These are phyloP conservation scores for Begonia fuchsioides DNA, from an alignment of 306 rosid genomes.

Conservation along the genomic window DNA sequence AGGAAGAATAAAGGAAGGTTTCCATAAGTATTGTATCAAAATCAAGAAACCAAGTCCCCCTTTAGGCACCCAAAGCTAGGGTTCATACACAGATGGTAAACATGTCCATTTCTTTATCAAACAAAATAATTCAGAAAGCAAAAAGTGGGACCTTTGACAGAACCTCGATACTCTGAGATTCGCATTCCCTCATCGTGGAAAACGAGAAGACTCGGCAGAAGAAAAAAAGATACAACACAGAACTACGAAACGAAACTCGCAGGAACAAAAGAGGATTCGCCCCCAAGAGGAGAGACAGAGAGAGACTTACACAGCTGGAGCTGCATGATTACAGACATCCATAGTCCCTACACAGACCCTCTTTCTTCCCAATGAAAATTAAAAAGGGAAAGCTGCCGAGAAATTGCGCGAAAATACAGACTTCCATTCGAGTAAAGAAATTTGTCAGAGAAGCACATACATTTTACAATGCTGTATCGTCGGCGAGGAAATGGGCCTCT, in stretches of 20 bases:
- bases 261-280: constrained; percentile 9
- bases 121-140: neutral
- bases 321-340: neutral
- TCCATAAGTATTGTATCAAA: neutral
- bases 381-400: constrained; percentile 12
- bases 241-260: constrained; percentile 5
- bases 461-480: no score
- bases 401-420: constrained; percentile 20
- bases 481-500: no score
- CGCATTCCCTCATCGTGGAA: constrained; percentile 34
- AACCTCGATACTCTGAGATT: constrained; percentile 38
- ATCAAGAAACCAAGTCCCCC: neutral
- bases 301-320: constrained; percentile 31
- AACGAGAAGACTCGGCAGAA: constrained; percentile 17
- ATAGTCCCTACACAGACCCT: neutral
- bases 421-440: no score
- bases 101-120: neutral
- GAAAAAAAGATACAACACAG: neutral
- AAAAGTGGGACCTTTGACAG: neutral
- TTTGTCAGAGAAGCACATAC: no score
- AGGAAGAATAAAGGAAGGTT: neutral
- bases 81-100: neutral
- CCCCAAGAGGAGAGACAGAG: neutral
- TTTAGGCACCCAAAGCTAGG: neutral
- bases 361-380: constrained; percentile 15